Evolutionary conservation across 2,329 filamentous ascomycete species (phyloP).

Genomic region (Trichoderma afroharzianum): DNA sequence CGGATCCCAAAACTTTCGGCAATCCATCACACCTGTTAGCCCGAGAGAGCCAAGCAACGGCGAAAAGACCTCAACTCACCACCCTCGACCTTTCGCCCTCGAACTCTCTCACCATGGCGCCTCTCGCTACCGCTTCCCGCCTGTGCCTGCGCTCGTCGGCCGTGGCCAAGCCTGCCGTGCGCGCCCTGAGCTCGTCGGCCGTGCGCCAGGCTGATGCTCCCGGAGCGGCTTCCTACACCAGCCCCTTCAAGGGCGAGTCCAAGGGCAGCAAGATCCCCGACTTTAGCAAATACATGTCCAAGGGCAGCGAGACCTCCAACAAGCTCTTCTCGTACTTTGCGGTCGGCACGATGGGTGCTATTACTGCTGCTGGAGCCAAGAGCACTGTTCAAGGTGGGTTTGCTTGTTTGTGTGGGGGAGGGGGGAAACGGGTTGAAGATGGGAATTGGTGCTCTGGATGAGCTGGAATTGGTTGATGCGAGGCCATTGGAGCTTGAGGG

Average conservation of each 20-base stretch:
- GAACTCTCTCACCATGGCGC: slow-evolving; percentile 51
- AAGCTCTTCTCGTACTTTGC: slow-evolving; percentile 97
- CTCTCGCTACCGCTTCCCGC: slow-evolving; percentile 65
- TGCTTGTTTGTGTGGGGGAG: neutral
- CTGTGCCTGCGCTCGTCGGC: slow-evolving; percentile 60
- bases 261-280: slow-evolving; percentile 72
- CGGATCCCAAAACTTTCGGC: slow-evolving; percentile 40
- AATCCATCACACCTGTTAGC: slow-evolving; percentile 36
- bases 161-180: slow-evolving; percentile 42
- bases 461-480: neutral
- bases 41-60: slow-evolving; percentile 20
- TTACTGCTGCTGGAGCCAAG: slow-evolving; percentile 92
- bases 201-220: slow-evolving; percentile 47
- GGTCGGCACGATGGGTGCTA: slow-evolving; percentile 90
- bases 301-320: slow-evolving; percentile 65
- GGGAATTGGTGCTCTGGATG: neutral
- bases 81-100: slow-evolving; percentile 26
- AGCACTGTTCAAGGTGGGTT: slow-evolving; percentile 93
- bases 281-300: slow-evolving; percentile 83
- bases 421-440: neutral
- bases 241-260: slow-evolving; percentile 60
- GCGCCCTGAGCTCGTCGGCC: slow-evolving; percentile 55
- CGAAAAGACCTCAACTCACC: slow-evolving; percentile 48
- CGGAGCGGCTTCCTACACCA: slow-evolving; percentile 51
- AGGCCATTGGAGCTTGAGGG: neutral